A percentile compares a stretch with the other conserved stretches of the same genome.
These are phyloP conservation scores for Tothia fuscella DNA, from an alignment of 2,329 filamentous ascomycete species.

Conservation along the genomic window DNA sequence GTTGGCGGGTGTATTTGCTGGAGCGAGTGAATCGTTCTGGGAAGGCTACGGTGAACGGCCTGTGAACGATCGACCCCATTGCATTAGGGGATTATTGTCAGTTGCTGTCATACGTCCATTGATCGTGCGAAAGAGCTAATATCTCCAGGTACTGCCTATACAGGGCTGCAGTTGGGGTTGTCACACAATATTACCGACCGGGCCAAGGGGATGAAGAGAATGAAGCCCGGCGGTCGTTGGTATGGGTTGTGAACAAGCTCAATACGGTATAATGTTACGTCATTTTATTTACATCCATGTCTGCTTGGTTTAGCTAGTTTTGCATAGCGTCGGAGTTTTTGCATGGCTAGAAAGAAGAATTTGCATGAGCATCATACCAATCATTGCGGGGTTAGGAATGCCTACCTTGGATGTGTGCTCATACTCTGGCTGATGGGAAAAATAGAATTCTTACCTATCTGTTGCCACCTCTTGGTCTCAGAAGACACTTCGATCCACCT, in stretches of 20 bases:
- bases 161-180: slow-evolving; percentile 29
- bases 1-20: slow-evolving; percentile 38
- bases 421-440: too few species aligned
- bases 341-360: too few species aligned
- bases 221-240: slow-evolving; percentile 30
- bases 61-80: slow-evolving; percentile 18
- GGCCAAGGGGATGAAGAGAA: slow-evolving; percentile 29
- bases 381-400: too few species aligned
- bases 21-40: slow-evolving; percentile 29
- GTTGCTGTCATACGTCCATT: slow-evolving; percentile 13
- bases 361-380: too few species aligned
- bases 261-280: slow-evolving; percentile 8
- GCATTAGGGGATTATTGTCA: slow-evolving; percentile 30
- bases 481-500: too few species aligned
- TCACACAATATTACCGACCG: slow-evolving; percentile 33
- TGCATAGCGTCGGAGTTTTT: too few species aligned
- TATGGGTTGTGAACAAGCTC: slow-evolving; percentile 26
- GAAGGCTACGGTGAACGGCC: slow-evolving; percentile 30
- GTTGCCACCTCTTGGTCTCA: too few species aligned
- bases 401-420: too few species aligned
- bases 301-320: too few species aligned
- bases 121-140: slow-evolving; percentile 1
- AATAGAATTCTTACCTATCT: too few species aligned
- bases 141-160: slow-evolving; percentile 32
- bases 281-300: too few species aligned